phyloP scores from a whole-genome alignment of 2,329 filamentous ascomycete genomes.

The Alternaria postmessia region DNA sequence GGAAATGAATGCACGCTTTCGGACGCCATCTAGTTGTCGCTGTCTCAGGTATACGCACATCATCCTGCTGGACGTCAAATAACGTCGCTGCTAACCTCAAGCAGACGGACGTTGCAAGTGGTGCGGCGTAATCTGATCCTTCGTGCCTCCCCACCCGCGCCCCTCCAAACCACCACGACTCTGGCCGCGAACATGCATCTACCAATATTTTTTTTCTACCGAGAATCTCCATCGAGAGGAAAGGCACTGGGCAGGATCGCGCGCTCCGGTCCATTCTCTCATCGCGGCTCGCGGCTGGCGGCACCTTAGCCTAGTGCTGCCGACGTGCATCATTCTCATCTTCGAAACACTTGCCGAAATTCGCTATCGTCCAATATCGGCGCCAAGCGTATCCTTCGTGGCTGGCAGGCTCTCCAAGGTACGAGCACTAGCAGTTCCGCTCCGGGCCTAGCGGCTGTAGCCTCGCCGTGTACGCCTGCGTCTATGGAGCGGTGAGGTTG shows the following conservation, averaged over 20 bases:
- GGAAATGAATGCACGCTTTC: constrained; percentile 18
- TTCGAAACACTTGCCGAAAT: constrained; percentile 24
- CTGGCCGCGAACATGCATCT: not conserved
- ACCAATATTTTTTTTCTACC: constrained; percentile 18
- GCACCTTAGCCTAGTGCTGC: constrained; percentile 32
- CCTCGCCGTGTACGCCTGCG: constrained; percentile 16
- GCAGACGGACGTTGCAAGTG: constrained; percentile 18
- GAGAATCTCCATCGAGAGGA: constrained; percentile 7
- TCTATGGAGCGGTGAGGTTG: constrained; percentile 25
- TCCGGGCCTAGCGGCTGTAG: constrained; percentile 16
- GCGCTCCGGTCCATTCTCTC: constrained; percentile 24
- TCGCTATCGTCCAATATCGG: constrained; percentile 28
- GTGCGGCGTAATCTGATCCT: constrained; percentile 24
- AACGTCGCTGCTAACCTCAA: constrained; percentile 27
- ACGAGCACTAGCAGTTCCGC: constrained; percentile 14
- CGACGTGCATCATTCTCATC: constrained; percentile 24
- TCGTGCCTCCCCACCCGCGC: constrained; percentile 12
- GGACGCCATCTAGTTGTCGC: constrained; percentile 24
- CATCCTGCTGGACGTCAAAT: constrained; percentile 17
- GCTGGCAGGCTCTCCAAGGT: constrained; percentile 18
- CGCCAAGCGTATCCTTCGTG: constrained; percentile 26
- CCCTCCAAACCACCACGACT: constrained; percentile 11
- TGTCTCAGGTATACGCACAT: constrained; percentile 33
- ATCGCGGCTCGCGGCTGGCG: constrained; percentile 34
- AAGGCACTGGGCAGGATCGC: constrained; percentile 4